phyloP scores from a whole-genome alignment of 2,329 filamentous ascomycete genomes.

The Neopestalotiopsis sp. region DNA sequence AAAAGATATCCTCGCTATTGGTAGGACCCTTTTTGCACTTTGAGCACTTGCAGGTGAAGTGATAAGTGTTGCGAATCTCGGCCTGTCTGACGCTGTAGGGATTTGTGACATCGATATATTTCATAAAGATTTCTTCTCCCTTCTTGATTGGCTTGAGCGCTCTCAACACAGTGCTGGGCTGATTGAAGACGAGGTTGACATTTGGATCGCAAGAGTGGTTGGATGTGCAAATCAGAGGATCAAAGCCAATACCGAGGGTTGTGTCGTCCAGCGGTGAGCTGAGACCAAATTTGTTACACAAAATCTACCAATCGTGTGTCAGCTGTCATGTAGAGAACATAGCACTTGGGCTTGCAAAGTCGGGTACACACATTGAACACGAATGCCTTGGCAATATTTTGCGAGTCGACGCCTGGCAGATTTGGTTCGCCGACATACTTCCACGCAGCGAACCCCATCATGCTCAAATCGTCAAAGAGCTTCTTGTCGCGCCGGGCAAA shows the following conservation, averaged over 20 bases:
- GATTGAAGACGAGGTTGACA: slow-evolving; percentile 51
- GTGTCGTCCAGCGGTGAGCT: slow-evolving; percentile 28
- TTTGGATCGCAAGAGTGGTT: slow-evolving; percentile 61
- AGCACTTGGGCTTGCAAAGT: not conserved
- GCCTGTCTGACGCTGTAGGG: slow-evolving; percentile 48
- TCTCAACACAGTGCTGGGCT: slow-evolving; percentile 45
- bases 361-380: slow-evolving; percentile 29
- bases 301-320: slow-evolving; percentile 24
- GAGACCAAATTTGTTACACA: slow-evolving; percentile 26
- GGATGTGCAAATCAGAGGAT: slow-evolving; percentile 31
- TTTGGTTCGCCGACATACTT: slow-evolving; percentile 27
- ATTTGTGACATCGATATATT: slow-evolving; percentile 52
- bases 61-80: slow-evolving; percentile 48
- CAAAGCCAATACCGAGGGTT: slow-evolving; percentile 28
- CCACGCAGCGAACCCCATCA: slow-evolving; percentile 29
- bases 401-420: slow-evolving; percentile 21
- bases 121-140: slow-evolving; percentile 54
- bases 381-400: slow-evolving; percentile 24
- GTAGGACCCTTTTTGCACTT: slow-evolving; percentile 48
- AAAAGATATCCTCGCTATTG: slow-evolving; percentile 45
- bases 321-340: slow-evolving; percentile 1
- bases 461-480: slow-evolving; percentile 26
- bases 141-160: slow-evolving; percentile 49
- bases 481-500: slow-evolving; percentile 25
- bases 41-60: slow-evolving; percentile 52